Conservation (phyloP, 768 basidiomycete species). For the Cyclocybe aegerita region DNA sequence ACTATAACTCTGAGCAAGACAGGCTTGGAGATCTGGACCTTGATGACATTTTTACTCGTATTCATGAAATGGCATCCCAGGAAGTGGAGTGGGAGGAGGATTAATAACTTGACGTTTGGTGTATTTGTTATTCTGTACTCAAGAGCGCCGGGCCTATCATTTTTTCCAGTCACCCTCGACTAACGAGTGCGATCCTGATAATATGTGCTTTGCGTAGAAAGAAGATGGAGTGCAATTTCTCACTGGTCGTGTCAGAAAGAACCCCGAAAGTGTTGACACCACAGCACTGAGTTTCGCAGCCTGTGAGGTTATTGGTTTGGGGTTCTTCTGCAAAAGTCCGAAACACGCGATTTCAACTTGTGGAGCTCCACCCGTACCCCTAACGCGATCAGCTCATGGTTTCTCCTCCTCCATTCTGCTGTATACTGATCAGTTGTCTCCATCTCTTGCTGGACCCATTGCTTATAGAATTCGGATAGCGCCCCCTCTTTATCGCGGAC, state of each 20-base stretch:
- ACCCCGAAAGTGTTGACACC: too few species aligned
- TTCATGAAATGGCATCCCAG: conserved; percentile 60
- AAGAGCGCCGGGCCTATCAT: too few species aligned
- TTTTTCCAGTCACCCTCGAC: too few species aligned
- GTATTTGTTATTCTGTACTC: neutral
- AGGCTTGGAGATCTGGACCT: conserved; percentile 56
- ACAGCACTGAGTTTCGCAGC: neutral
- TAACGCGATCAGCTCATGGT: conserved; percentile 52
- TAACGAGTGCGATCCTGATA: too few species aligned
- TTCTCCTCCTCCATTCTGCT: conserved; percentile 65
- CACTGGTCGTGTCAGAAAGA: too few species aligned
- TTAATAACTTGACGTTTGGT: conserved; percentile 3
- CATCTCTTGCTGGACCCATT: conserved; percentile 74
- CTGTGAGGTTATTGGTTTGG: neutral
- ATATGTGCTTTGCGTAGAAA: too few species aligned
- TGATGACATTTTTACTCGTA: conserved; percentile 59
- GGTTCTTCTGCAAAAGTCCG: conserved; percentile 21
- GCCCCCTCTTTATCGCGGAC: conserved; percentile 62
- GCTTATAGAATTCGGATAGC: conserved; percentile 69
- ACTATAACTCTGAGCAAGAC: conserved; percentile 64
- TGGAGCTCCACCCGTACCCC: conserved; percentile 56
- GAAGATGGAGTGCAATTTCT: too few species aligned
- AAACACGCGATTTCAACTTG: conserved; percentile 35
- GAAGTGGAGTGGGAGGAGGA: conserved; percentile 28
- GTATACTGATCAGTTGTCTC: conserved; percentile 59